A percentile compares a stretch with the other conserved stretches of the same genome.
Conservation (phyloP, 306 rosid species). For the Begonia loranthoides region DNA sequence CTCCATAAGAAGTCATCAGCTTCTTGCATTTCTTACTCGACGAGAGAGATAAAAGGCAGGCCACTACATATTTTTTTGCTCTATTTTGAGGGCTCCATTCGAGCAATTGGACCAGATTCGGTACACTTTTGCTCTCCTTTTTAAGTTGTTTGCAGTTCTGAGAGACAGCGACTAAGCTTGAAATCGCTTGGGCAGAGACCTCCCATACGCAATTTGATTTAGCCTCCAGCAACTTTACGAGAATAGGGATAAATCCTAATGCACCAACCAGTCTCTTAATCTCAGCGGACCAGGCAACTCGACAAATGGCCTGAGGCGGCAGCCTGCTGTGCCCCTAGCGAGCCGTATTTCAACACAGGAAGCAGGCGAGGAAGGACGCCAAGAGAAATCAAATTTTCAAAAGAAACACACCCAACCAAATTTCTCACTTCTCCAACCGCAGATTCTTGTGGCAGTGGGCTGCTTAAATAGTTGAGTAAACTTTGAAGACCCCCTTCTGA, state of each 20-base stretch:
- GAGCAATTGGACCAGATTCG: slow-evolving; percentile 80
- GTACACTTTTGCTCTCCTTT: slow-evolving; percentile 68
- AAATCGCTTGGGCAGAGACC: slow-evolving; percentile 60
- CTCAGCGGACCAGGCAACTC: slow-evolving; percentile 45
- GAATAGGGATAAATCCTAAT: slow-evolving; percentile 62
- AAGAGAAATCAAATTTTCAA: slow-evolving; percentile 47
- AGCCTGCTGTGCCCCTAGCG: slow-evolving; percentile 73
- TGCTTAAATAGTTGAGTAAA: slow-evolving; percentile 53
- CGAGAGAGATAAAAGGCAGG: slow-evolving; percentile 55
- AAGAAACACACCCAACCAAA: slow-evolving; percentile 45
- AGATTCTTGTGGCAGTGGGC: slow-evolving; percentile 78
- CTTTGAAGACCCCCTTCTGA: slow-evolving; percentile 64
- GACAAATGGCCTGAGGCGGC: slow-evolving; percentile 52
- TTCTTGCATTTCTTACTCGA: slow-evolving; percentile 70
- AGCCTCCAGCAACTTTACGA: slow-evolving; percentile 69
- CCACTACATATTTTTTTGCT: slow-evolving; percentile 74
- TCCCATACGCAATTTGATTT: slow-evolving; percentile 55
- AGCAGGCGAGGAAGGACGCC: slow-evolving; percentile 51
- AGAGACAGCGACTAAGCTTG: slow-evolving; percentile 44
- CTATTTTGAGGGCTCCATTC: slow-evolving; percentile 76
- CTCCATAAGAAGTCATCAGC: slow-evolving; percentile 86
- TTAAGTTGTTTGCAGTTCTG: slow-evolving; percentile 67
- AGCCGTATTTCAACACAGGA: slow-evolving; percentile 60
- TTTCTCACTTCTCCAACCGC: slow-evolving; percentile 75
- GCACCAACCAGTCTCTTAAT: slow-evolving; percentile 70